Evolutionary conservation across 2,329 filamentous ascomycete species (phyloP), one percentile per base, ranked within the genome.

Genomic region (Neofusicoccum umdonicola): DNA sequence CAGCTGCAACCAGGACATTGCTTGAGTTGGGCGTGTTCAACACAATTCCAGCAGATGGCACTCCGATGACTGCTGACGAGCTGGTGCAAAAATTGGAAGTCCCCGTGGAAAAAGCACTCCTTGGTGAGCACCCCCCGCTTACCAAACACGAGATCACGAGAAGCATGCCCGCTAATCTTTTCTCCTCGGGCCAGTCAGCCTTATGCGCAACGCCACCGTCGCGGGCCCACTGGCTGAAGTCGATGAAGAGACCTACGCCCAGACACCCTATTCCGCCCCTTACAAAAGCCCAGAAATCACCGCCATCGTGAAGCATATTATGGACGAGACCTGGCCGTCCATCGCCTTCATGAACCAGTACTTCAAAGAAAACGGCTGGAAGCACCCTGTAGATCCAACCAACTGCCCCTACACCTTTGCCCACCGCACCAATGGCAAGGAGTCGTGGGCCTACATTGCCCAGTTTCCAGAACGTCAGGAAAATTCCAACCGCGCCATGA

Each of bases 321-420:
- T 47, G 15, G 56, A 60, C n/a, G 56, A 60, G 15, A 7, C 9
- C 13, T 17, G 45, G 34, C 60, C 60, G 2, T 15, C 60, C 7
- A 9, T 51, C 22, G 45, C 45, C 37, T 27, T 51, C 35, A 41
- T 62, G 60, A 41, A 19, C 35, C 22, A 51, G 31, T 62, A 45
- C 39, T 62, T 67, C 34, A 48, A 41, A 11, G 13, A 41, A 27
- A 67, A 48, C 17, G 31, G 44, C n/a, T 67, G 41, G 31, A 51
- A 54, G 12, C 56, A 51, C 13, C 66, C 66, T 35, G 61, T 31
- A 3, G 57, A 62, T 9, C 42, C 50, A 6, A 47, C 57, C 1
- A 52, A 60, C 34, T 45, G 45, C n/a, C 63, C 66, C 9, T 67
- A 65, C 60, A 54, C 63, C 44, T 65, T 42, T 27, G 66, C 66